Base-by-base conservation (phyloP, 2,329 filamentous ascomycete species). In the Aureobasidium sp. region DNA sequence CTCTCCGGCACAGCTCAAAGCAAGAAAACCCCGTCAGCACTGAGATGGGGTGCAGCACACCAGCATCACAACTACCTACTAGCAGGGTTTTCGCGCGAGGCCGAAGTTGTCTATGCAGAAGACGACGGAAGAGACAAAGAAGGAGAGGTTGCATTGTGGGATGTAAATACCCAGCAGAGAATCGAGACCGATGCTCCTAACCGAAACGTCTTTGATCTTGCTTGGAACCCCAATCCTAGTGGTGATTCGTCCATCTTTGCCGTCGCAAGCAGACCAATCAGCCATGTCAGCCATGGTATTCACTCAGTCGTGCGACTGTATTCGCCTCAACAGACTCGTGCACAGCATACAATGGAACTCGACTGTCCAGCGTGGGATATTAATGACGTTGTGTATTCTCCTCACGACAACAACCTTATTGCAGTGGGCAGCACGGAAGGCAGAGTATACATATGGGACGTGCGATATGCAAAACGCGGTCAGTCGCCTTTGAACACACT, bases 381-480 rank as follows among this genome's bases (percentile, higher is more conserved):
- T 66, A 87, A 86, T 62, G 83, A 86, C 62, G 74, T 86, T 0
- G 74, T 80, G 0, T 70, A 68, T 62, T 76, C 75, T 62, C 78
- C 78, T 0, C 69, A 77, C 59, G 75, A 80, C 58, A 73, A 80
- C 1, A 76, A 79, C 41, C 75, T 84, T 61, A 73, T 86, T 14
- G 81, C 82, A 8, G 83, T 82, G 14, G 83, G 83, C 12, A 85
- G 84, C 64, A 87, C 84, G 0, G 78, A 85, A 69, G 82, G 84
- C 2, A 75, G 75, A 34, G 81, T 82, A 0, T 86, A 86, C 69
- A 74, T 87, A 5, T 87, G 84, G 83, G 84, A 87, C 68, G 70
- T 75, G 31, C 80, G 84, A 0, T 70, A 63, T 47, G 67, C 67
- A 4, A 64, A 64, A 27, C 72, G 72, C 15, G 74, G 75, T 0